A percentile compares a stretch with the other conserved stretches of the same genome.
Conservation (phyloP, 768 basidiomycete genomes). For the Leccinum rimulosum region DNA sequence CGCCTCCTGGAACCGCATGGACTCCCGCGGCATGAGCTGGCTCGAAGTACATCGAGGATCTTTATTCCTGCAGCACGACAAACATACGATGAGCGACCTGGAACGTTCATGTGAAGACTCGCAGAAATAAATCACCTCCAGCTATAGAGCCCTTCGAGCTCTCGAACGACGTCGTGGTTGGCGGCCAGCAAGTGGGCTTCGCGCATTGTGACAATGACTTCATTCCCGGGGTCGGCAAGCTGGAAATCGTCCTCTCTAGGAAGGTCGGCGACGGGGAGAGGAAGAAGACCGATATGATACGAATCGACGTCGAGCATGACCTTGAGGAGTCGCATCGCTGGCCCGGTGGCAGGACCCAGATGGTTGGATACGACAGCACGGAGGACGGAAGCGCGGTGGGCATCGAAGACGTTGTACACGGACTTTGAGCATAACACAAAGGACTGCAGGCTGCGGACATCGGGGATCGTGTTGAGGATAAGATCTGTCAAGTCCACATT, state of each 20-base stretch:
- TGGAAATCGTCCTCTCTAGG: conserved; percentile 12
- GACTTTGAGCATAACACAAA: conserved; percentile 17
- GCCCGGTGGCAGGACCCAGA: conserved; percentile 5
- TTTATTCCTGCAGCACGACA: conserved; percentile 32
- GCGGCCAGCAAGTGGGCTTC: conserved; percentile 12
- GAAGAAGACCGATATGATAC: conserved; percentile 8
- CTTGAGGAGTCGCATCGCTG: conserved; percentile 19
- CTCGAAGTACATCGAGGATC: conserved; percentile 32
- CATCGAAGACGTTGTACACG: conserved; percentile 13
- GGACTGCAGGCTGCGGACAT: conserved; percentile 3
- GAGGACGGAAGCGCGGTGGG: conserved; percentile 12
- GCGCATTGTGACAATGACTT: conserved; percentile 3
- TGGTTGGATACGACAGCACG: conserved; percentile 16
- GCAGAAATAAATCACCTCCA: conserved; percentile 16
- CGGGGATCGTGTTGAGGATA: not conserved
- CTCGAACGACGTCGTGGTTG: conserved; percentile 15
- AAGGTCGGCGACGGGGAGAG: conserved; percentile 7
- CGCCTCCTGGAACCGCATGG: conserved; percentile 29
- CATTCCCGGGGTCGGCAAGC: not conserved
- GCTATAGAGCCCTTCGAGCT: conserved; percentile 18
- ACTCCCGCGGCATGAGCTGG: conserved; percentile 27
- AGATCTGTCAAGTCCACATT: not conserved
- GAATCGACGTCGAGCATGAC: conserved; percentile 9
- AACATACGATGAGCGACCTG: conserved; percentile 2
- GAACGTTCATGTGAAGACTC: not conserved